Percentiles rank a stretch among this genome's conserved stretches.
Evolutionary conservation across 2,329 filamentous ascomycete genomes (phyloP).

Genomic region (Fusarium setosum): DNA sequence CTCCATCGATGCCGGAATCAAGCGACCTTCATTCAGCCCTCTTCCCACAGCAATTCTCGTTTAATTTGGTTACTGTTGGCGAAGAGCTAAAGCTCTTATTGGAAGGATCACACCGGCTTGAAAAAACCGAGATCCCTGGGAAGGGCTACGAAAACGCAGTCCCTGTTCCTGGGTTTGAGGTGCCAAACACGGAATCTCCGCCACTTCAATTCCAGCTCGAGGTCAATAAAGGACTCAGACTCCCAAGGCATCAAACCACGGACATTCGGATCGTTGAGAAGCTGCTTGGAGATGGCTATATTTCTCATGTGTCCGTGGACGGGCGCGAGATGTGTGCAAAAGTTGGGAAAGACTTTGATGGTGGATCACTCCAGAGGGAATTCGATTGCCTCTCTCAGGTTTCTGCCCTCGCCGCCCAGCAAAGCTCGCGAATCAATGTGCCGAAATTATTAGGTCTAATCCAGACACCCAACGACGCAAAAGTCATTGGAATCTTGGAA

Average conservation of each 20-base stretch:
- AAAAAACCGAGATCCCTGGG: background rate
- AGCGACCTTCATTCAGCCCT: background rate
- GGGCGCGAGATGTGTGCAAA: background rate
- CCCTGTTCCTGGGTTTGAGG: background rate
- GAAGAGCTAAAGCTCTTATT: background rate
- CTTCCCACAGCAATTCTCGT: slow-evolving; percentile 2
- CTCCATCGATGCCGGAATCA: background rate
- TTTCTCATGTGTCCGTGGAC: background rate
- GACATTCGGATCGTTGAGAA: background rate
- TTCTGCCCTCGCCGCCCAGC: background rate
- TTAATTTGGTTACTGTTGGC: background rate
- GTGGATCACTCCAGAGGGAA: background rate
- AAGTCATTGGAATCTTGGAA: slow-evolving; percentile 6
- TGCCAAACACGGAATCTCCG: background rate
- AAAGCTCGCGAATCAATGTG: background rate
- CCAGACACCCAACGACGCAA: background rate
- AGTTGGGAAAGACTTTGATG: background rate
- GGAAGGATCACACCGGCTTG: background rate
- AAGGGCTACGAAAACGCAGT: background rate
- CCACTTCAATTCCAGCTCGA: background rate
- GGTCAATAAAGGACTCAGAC: background rate
- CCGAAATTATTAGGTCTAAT: background rate
- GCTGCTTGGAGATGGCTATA: background rate
- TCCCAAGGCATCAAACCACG: background rate
- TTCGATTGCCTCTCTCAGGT: slow-evolving; percentile 1